phyloP scores from a whole-genome alignment of 352 stramenopile species.

The Phytophthora ramorum region DNA sequence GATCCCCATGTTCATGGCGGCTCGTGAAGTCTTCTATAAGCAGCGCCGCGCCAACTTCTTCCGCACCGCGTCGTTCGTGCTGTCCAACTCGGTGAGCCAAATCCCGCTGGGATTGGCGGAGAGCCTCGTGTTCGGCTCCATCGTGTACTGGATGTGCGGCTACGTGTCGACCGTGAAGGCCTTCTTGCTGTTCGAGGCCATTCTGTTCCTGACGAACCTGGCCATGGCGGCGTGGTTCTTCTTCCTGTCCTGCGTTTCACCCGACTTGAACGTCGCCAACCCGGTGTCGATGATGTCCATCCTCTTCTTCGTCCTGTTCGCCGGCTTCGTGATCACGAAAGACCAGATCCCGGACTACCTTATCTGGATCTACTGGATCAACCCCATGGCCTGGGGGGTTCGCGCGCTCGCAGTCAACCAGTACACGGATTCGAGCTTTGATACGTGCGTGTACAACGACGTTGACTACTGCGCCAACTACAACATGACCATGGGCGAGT shows the following conservation, averaged over 20 bases:
- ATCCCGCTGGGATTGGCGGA: conserved; percentile 52
- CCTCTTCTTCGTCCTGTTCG: conserved; percentile 33
- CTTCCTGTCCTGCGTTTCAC: conserved; percentile 22
- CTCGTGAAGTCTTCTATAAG: conserved; percentile 77
- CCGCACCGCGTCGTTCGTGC: conserved; percentile 67
- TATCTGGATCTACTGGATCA: conserved; percentile 40
- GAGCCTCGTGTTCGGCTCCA: conserved; percentile 71
- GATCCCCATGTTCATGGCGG: conserved; percentile 70
- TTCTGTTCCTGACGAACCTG: conserved; percentile 48
- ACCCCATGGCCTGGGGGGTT: conserved; percentile 26
- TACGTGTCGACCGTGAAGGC: conserved; percentile 20
- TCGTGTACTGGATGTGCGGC: conserved; percentile 88
- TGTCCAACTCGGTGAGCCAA: conserved; percentile 43
- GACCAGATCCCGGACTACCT: conserved; percentile 36
- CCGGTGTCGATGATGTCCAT: conserved; percentile 25
- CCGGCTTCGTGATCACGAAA: conserved; percentile 31
- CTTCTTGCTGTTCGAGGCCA: conserved; percentile 48
- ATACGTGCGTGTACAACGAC: conserved; percentile 22
- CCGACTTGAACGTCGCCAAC: conserved; percentile 32
- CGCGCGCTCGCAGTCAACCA: conserved; percentile 32
- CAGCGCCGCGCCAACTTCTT: conserved; percentile 84
- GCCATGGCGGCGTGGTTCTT: conserved; percentile 28
- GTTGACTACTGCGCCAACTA: conserved; percentile 25
- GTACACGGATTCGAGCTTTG: conserved; percentile 26
- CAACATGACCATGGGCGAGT: conserved; percentile 4